Evolutionary conservation across 1,284 basidiomycete genomes (phyloP).

Genomic region (Ganoderma multipileum): DNA sequence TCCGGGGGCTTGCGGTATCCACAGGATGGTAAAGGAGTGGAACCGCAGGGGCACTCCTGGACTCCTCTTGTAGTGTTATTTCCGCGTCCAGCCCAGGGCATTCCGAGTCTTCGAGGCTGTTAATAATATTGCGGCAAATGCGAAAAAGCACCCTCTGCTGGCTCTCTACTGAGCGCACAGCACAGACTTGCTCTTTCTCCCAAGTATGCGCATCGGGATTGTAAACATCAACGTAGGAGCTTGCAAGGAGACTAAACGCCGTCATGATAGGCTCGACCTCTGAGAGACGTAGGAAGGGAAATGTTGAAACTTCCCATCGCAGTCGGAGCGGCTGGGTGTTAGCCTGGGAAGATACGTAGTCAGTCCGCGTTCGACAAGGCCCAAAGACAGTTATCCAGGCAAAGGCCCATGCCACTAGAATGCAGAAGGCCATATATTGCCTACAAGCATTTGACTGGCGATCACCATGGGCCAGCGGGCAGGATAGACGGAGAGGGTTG

Average conservation of each 20-base stretch:
- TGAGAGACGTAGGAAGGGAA: conserved; percentile 68
- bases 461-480: too few relatives aligned
- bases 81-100: conserved; percentile 63
- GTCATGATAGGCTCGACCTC: conserved; percentile 55
- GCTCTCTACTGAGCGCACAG: conserved; percentile 49
- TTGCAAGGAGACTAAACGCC: conserved; percentile 56
- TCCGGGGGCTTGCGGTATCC: background rate
- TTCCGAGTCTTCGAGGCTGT: conserved; percentile 61
- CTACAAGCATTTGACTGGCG: too few relatives aligned
- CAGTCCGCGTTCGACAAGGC: background rate
- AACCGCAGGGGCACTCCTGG: background rate
- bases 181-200: conserved; percentile 57
- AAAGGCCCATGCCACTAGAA: background rate
- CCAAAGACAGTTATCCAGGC: background rate
- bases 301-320: conserved; percentile 63
- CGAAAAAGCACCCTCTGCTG: conserved; percentile 64
- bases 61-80: conserved; percentile 49
- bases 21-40: background rate
- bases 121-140: conserved; percentile 60
- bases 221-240: conserved; percentile 67
- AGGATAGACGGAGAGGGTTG: background rate
- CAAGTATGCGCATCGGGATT: conserved; percentile 59
- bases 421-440: background rate
- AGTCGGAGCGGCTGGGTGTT: conserved; percentile 66
- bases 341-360: conserved; percentile 44